Conservation (phyloP, 2,329 filamentous ascomycete genomes). For the Neonectria coccinea region DNA sequence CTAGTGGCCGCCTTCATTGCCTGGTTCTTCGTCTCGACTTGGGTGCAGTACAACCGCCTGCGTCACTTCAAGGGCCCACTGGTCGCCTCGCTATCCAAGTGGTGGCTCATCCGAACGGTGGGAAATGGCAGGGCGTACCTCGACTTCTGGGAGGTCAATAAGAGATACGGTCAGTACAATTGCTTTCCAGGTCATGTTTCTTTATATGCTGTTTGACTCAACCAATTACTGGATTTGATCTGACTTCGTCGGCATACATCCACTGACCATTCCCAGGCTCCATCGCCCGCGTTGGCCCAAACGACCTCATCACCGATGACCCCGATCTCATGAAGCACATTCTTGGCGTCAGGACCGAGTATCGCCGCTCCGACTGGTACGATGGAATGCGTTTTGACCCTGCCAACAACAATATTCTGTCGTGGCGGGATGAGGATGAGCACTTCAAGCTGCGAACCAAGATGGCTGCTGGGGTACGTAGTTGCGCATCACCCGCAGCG, state of each 20-base stretch:
- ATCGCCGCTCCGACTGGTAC: conserved; percentile 58
- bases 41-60: conserved; percentile 51
- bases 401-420: conserved; percentile 63
- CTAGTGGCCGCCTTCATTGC: conserved; percentile 18
- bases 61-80: conserved; percentile 56
- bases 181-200: neutral
- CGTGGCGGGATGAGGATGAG: conserved; percentile 58
- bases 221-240: too few species aligned
- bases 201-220: conserved; percentile 4
- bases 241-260: too few species aligned
- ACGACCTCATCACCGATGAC: conserved; percentile 55
- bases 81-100: conserved; percentile 53
- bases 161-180: conserved; percentile 50
- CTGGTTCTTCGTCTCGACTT: conserved; percentile 36
- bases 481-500: neutral
- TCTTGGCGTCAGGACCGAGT: conserved; percentile 49
- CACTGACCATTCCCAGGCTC: conserved; percentile 40
- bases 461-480: conserved; percentile 61
- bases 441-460: conserved; percentile 59
- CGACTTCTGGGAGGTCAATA: conserved; percentile 51
- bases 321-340: conserved; percentile 53
- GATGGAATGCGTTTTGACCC: conserved; percentile 64
- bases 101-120: conserved; percentile 52
- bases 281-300: conserved; percentile 56
- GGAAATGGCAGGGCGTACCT: conserved; percentile 50